These are phyloP conservation scores for Diplocarpon mali DNA, from an alignment of 2,329 filamentous ascomycete genomes.

Conservation along the genomic window DNA sequence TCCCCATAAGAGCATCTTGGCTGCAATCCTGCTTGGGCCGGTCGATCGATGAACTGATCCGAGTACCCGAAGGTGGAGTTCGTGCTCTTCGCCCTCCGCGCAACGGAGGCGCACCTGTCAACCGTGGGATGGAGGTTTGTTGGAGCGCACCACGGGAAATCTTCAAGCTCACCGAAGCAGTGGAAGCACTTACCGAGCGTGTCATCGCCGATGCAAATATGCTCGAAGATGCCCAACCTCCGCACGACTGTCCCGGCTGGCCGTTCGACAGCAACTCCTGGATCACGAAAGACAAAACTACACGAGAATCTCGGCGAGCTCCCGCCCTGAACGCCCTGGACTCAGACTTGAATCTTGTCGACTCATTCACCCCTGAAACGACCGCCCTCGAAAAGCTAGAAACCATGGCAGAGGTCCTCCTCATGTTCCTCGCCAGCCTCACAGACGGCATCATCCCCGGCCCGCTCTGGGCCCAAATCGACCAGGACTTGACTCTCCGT, in stretches of 20 bases:
- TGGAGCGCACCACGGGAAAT: slow-evolving; percentile 81
- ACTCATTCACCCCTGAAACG: slow-evolving; percentile 51
- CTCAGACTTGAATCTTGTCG: slow-evolving; percentile 48
- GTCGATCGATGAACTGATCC: slow-evolving; percentile 79
- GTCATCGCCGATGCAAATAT: slow-evolving; percentile 51
- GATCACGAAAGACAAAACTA: slow-evolving; percentile 26
- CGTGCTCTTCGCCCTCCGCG: slow-evolving; percentile 34
- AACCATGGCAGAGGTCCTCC: slow-evolving; percentile 56
- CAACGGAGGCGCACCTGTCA: slow-evolving; percentile 13
- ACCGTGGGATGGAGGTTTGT: slow-evolving; percentile 45
- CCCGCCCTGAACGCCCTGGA: slow-evolving; percentile 59
- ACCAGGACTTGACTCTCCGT: slow-evolving; percentile 40
- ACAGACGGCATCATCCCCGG: slow-evolving; percentile 69
- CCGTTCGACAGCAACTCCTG: slow-evolving; percentile 36
- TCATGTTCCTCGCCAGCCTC: slow-evolving; percentile 64
- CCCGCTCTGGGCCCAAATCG: slow-evolving; percentile 59
- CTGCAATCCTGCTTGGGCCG: slow-evolving; percentile 71
- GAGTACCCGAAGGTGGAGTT: slow-evolving; percentile 75
- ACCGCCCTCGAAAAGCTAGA: slow-evolving; percentile 62
- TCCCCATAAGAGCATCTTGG: slow-evolving; percentile 72
- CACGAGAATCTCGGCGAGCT: slow-evolving; percentile 24
- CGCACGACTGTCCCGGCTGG: slow-evolving; percentile 44
- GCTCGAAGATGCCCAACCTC: slow-evolving; percentile 42
- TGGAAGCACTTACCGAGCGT: slow-evolving; percentile 48
- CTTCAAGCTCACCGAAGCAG: slow-evolving; percentile 75